phyloP scores from a whole-genome alignment of 1,284 basidiomycete genomes.

The Cerioporus squamosus region DNA sequence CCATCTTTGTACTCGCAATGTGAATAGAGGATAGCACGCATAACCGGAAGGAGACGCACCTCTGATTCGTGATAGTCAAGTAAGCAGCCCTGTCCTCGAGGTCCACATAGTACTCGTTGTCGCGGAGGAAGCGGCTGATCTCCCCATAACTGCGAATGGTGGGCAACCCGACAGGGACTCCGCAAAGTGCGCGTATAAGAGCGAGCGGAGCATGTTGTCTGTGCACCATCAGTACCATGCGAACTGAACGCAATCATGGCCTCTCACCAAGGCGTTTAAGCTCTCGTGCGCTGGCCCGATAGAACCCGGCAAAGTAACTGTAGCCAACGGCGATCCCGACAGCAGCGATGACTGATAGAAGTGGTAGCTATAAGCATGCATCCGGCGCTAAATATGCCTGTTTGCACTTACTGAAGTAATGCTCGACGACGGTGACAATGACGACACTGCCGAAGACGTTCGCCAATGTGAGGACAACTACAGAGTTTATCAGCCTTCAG shows the following conservation, averaged over 20 bases:
- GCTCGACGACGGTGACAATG: slow-evolving; percentile 71
- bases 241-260: slow-evolving; percentile 27
- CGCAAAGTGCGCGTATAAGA: slow-evolving; percentile 82
- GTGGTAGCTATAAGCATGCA: not conserved
- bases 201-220: slow-evolving; percentile 70
- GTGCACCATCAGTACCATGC: slow-evolving; percentile 20
- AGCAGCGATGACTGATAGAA: slow-evolving; percentile 51
- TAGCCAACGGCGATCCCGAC: slow-evolving; percentile 54
- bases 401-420: slow-evolving; percentile 66
- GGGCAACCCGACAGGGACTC: slow-evolving; percentile 79
- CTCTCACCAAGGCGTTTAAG: slow-evolving; percentile 65
- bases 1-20: slow-evolving; percentile 50
- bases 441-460: slow-evolving; percentile 63
- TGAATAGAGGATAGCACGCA: not conserved
- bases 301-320: slow-evolving; percentile 62
- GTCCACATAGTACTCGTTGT: slow-evolving; percentile 77
- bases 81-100: slow-evolving; percentile 70
- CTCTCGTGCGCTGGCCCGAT: slow-evolving; percentile 71
- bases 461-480: slow-evolving; percentile 54
- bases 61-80: slow-evolving; percentile 66
- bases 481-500: not conserved
- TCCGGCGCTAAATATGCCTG: not conserved
- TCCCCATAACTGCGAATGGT: slow-evolving; percentile 80
- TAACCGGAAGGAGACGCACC: slow-evolving; percentile 37
- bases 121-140: slow-evolving; percentile 61